Base-by-base conservation (phyloP, 2,329 filamentous ascomycete genomes). In the Didymella arachidicola region DNA sequence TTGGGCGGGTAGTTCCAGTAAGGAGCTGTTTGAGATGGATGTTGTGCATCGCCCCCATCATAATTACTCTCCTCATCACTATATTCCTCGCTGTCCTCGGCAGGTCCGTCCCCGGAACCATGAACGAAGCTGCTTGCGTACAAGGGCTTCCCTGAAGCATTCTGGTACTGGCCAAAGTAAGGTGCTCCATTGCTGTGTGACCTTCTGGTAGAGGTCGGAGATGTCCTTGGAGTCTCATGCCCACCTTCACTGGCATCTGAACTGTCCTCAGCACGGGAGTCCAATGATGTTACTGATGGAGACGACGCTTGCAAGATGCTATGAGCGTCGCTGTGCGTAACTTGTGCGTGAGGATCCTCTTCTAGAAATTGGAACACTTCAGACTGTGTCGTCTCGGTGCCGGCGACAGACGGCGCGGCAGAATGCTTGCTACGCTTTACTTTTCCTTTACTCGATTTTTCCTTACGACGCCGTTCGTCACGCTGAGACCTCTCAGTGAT, bases 401-500 rank as follows among this genome's bases (percentile, higher is more conserved):
- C 56, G 22, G 60, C 60, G 22, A 61, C 50, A 16, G 61, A 56
- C 4, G 54, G 48, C 19, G 57, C 59, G 18, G 65, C 61, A 10
- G 50, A 14, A 53, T 63, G 56, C 25, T 53, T 61, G 34, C 55
- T 32, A 16, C 51, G 58, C 44, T 65, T 67, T 51, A 61, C 36
- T 59, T 62, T 30, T 18, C 61, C 54, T 69, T 66, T 53, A 42
- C 51, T 36, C 12, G 27, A 32, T 54, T 64, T 66, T 34, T 72
- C 71, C 16, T 59, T 57, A 25, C 62, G 57, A 42, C 63, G 62
- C 19, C 59, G 66, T 44, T 67, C 69, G 32, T 79, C 70, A 54
- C 79, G 70, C 60, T 80, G 80, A 4, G 78, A 79, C 41, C 71
- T 71, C 60, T 80, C 79, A 11, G 79, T 82, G 12, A 81, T 73